Base-by-base conservation (phyloP, 2,329 filamentous ascomycete genomes). In the Paraphoma chrysanthemicola region DNA sequence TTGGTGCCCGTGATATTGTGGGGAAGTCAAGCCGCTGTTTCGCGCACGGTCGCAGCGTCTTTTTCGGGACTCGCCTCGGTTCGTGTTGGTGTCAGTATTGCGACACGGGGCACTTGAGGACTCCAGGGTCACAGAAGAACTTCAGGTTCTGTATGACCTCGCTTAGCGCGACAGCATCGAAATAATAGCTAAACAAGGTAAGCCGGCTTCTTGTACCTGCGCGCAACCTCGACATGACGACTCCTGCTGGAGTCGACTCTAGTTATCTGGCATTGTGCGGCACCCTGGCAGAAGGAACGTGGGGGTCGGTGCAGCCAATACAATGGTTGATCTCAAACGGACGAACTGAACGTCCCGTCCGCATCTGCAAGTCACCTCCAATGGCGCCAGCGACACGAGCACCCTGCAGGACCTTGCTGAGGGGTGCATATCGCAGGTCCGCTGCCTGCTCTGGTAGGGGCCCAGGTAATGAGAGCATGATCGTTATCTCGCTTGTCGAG, bases 291-390 rank as follows among this genome's bases (percentile, higher is more conserved):
- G 57, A 64, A 66, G 67, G 56, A 66, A 54, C 67, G 71, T 74
- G 72, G 72, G 70, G 72, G 68, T 52, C 46, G 29, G 54, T 53
- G 59, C 50, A 57, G 44, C 38, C 44, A 41, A 59, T 53, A 49
- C 52, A 56, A 53, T 58, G 48, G 8, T 57, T 46, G 52, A 44
- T 44, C 39, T 63, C 47, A 33, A 36, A 47, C 38, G 36, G 44
- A 44, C 33, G 38, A 53, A 36, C 41, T 54, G 48, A 43, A 47
- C 48, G 36, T 47, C 36, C 53, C 41, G 43, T 46, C 11, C 18
- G 56, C 48, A 62, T 62, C 57, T 71, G 67, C 70, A 69, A 69
- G 71, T 72, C 69, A 74, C 67, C 60, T 57, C 56, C 62, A 67
- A 62, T 51, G 66, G 65, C 45, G 51, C 48, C 8, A 38, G 28